Percentiles rank a stretch among this genome's conserved stretches.
Conservation (phyloP, 2,329 filamentous ascomycete genomes). For the Stenocarpella maydis region DNA sequence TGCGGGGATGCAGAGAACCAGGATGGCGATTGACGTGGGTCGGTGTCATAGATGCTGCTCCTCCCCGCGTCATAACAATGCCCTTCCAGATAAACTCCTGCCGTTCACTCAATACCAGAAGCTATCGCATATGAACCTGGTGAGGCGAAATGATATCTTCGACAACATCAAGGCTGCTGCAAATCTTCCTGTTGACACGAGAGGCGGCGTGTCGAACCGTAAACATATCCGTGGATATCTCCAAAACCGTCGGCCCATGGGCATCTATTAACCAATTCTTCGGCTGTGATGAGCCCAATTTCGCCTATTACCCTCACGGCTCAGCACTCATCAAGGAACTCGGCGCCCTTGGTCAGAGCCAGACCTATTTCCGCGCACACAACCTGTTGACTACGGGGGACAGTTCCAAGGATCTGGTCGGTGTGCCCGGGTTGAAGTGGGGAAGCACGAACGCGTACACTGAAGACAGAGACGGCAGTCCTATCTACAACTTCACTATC, state of each 20-base stretch:
- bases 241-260: conserved; percentile 5
- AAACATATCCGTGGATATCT: conserved; percentile 14
- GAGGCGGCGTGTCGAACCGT: not conserved
- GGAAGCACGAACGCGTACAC: conserved; percentile 28
- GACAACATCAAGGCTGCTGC: not conserved
- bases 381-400: conserved; percentile 25
- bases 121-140: not conserved
- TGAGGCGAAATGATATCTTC: not conserved
- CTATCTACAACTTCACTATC: conserved; percentile 26
- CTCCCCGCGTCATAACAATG: not conserved
- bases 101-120: not conserved
- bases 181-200: not conserved
- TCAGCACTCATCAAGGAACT: conserved; percentile 21
- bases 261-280: conserved; percentile 19
- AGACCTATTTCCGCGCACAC: conserved; percentile 25
- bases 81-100: too few species aligned
- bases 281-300: conserved; percentile 28
- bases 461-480: conserved; percentile 1
- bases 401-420: conserved; percentile 19
- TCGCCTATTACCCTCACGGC: conserved; percentile 11
- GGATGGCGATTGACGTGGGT: not conserved
- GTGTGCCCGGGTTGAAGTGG: conserved; percentile 24
- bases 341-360: conserved; percentile 2
- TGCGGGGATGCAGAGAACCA: not conserved
- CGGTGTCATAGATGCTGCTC: not conserved